Evolutionary conservation across 208 protist genomes (phyloP), one percentile per base, ranked within the genome.

Genomic region (Angomonas ambiguus): DNA sequence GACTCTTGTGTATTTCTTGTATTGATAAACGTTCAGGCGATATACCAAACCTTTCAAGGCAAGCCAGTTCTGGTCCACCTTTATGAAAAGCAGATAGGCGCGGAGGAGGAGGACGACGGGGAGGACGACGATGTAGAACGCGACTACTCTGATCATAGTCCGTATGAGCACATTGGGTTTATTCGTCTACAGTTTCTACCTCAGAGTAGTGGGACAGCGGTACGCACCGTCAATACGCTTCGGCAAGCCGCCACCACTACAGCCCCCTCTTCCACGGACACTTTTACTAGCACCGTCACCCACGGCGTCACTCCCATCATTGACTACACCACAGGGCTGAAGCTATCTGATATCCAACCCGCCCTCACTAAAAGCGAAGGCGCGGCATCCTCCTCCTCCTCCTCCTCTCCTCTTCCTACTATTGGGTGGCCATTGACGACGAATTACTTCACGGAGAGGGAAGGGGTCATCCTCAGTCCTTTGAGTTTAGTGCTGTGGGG

Each of bases 101-200:
- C 30, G 13, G 42, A 38, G 27, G 22, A n/a, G 16, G 51, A 33
- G 20, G 32, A 45, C 0, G 25, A 8, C 63, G 30, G 10, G 31
- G 33, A 22, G 28, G 63, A 30, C 25, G 5, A 25, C 2, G n/a
- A 24, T 28, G 55, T 28, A 11, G 4, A 51, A 5, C 38, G 27
- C 18, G 27, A 22, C 18, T 4, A 41, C 20, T 25, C 28, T 8
- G 51, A 22, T 1, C 65, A 57, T 27, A 55, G 27, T 11, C 67
- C 62, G 53, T 91, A 80, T 57, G 72, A 67, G 45, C 80, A 84
- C 65, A 78, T 91, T 34, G 85, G 82, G 25, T 86, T 86, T 59
- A 71, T 91, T 27, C 81, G 85, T 3, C 34, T 88, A 28, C 38
- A 67, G 35, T 70, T 55, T 25, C 48, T 56, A 30, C 35, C 31